Evolutionary conservation across 2,329 filamentous ascomycete species (phyloP), one percentile per base, ranked within the genome.

Genomic region (Fusarium lateritium): DNA sequence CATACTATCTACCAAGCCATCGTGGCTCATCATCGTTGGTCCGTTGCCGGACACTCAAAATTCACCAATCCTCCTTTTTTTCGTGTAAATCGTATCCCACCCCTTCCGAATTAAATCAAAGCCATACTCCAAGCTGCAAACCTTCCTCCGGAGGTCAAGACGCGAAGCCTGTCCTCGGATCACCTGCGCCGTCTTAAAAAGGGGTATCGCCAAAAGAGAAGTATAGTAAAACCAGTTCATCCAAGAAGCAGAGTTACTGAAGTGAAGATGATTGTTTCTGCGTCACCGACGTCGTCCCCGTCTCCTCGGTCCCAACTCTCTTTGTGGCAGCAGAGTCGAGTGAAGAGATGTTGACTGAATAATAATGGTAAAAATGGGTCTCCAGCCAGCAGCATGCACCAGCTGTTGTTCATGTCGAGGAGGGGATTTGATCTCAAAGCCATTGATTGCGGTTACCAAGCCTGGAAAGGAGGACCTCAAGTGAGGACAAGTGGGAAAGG

Each of bases 121-220:
- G 53, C 65, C 71, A 69, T 75, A 69, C 72, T 74, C 73, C 70
- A 76, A 62, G 68, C 75, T 61, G 65, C 75, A 76, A 76, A 75
- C 75, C 74, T 44, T 72, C 69, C 61, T 59, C 65, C 72, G 60
- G 22, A 33, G 49, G 44, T 31, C 53, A 52, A 38, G 47, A 33
- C 56, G 33, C 21, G 36, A 45, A 43, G 38, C 43, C 26, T 34
- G 36, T 49, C 46, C 66, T 49, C 49, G 65, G 58, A 70, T 64
- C 71, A 69, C 73, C 73, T 62, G 49, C 61, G 54, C 57, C 65
- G 47, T 73, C 63, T 61, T 65, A 62, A 68, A 77, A 77, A 69
- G 72, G 77, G 77, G 77, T 79, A 79, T 79, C 77, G 73, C 75
- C 75, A 67, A 73, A 69, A 74, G 72, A 77, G 78, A 67, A 59